phyloP scores from a whole-genome alignment of 257 asterid species.

The Capsicum chinense region DNA sequence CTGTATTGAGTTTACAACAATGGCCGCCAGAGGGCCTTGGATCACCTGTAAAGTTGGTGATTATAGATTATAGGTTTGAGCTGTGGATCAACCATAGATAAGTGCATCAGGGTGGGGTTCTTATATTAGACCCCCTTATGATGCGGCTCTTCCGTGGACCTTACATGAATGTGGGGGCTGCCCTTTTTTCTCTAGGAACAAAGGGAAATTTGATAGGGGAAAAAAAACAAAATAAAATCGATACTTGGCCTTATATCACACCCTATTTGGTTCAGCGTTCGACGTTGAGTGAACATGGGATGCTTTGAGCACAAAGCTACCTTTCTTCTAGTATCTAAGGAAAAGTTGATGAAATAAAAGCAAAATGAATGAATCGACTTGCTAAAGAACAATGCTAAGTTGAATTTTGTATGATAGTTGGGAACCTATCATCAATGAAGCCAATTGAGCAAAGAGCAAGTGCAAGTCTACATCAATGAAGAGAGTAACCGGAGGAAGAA shows the following conservation, averaged over 20 bases:
- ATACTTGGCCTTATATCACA: not conserved
- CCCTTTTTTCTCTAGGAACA: too few species aligned
- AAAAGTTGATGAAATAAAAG: not conserved
- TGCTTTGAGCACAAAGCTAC: not conserved
- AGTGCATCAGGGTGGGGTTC: not conserved
- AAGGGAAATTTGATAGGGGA: too few species aligned
- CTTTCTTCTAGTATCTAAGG: not conserved
- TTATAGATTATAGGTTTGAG: not conserved
- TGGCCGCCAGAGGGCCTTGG: not conserved
- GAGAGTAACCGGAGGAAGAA: slow-evolving; percentile 64
- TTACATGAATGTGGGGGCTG: not conserved
- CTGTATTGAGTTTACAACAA: too few species aligned
- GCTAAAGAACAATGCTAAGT: not conserved
- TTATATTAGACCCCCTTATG: not conserved
- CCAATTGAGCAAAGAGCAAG: slow-evolving; percentile 69
- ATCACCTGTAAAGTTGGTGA: not conserved
- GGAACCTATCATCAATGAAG: slow-evolving; percentile 65
- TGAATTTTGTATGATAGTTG: slow-evolving; percentile 49
- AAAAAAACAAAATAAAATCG: too few species aligned
- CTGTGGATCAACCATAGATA: not conserved
- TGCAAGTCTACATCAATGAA: slow-evolving; percentile 63
- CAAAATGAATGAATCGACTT: not conserved
- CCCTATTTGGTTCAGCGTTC: not conserved
- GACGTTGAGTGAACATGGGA: not conserved
- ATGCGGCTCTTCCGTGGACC: not conserved